phyloP scores from a whole-genome alignment of 495 filamentous ascomycete species.

The Extremus antarcticus region DNA sequence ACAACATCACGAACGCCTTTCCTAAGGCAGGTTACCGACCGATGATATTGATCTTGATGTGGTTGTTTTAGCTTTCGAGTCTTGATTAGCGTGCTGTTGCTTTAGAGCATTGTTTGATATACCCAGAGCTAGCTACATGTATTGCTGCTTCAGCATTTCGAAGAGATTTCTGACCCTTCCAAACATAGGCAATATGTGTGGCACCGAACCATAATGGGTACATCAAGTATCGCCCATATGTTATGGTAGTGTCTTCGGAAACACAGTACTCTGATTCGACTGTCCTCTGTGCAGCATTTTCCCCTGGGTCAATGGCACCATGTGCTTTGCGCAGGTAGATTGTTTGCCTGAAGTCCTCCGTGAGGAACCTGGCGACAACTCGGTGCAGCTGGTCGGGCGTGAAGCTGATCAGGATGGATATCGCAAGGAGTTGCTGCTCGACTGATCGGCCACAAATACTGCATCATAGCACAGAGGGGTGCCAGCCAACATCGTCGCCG shows the following conservation, averaged over 20 bases:
- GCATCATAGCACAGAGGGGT: conserved; percentile 10
- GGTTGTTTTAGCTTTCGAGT: neutral
- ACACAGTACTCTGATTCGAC: neutral
- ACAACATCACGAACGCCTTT: neutral
- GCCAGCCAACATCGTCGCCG: conserved; percentile 26
- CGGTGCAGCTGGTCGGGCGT: conserved; percentile 3
- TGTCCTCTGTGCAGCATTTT: neutral
- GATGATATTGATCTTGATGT: neutral
- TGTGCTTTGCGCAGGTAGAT: conserved; percentile 22
- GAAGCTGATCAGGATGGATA: neutral
- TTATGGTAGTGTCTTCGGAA: neutral
- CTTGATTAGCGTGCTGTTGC: neutral
- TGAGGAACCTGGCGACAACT: conserved; percentile 14
- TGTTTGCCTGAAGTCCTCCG: neutral
- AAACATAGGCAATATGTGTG: neutral
- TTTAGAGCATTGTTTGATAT: neutral
- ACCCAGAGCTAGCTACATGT: neutral
- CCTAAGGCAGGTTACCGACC: neutral
- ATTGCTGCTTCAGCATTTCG: too few species aligned
- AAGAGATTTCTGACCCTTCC: too few species aligned
- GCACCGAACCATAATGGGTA: too few species aligned
- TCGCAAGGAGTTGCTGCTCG: neutral
- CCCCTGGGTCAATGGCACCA: conserved; percentile 21
- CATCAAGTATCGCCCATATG: too few species aligned
- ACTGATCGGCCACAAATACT: neutral